These are phyloP conservation scores for Massarina eburnea DNA, from an alignment of 2,329 filamentous ascomycete species.

Conservation along the genomic window DNA sequence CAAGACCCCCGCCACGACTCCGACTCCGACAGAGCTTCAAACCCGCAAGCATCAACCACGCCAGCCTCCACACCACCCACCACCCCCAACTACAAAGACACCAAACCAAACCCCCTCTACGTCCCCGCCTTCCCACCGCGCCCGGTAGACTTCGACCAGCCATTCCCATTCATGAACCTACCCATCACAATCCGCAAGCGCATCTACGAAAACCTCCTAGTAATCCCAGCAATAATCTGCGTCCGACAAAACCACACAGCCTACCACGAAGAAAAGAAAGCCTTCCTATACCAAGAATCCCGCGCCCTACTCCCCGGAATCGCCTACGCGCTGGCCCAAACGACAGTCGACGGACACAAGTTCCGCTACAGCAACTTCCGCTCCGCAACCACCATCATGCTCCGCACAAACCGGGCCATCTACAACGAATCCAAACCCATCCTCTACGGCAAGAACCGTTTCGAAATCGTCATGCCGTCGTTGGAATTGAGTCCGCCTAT, in stretches of 20 bases:
- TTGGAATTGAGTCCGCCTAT: slow-evolving; percentile 20
- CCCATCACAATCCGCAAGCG: slow-evolving; percentile 21
- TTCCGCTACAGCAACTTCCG: slow-evolving; percentile 16
- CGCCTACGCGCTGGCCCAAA: slow-evolving; percentile 19
- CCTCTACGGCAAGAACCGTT: slow-evolving; percentile 45
- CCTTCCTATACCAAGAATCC: slow-evolving; percentile 19
- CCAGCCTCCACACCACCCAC: too few relatives aligned
- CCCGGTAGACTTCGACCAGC: background rate
- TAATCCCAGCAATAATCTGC: slow-evolving; percentile 26
- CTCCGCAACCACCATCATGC: slow-evolving; percentile 27
- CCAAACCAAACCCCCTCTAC: background rate
- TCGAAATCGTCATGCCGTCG: slow-evolving; percentile 29
- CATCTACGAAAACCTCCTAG: slow-evolving; percentile 25
- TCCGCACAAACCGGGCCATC: slow-evolving; percentile 41
- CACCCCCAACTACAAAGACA: background rate
- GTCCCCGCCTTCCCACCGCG: too few relatives aligned
- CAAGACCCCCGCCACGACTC: too few relatives aligned
- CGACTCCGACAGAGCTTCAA: too few relatives aligned
- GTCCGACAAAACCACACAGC: slow-evolving; percentile 28
- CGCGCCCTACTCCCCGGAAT: slow-evolving; percentile 27
- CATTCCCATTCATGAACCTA: slow-evolving; percentile 24
- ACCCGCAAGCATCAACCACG: too few relatives aligned
- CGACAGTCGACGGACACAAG: slow-evolving; percentile 16
- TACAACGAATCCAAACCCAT: slow-evolving; percentile 45
- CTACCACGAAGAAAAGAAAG: slow-evolving; percentile 13